Conservation (phyloP, 2,329 filamentous ascomycete genomes). For the Pestalotiopsis sp. region DNA sequence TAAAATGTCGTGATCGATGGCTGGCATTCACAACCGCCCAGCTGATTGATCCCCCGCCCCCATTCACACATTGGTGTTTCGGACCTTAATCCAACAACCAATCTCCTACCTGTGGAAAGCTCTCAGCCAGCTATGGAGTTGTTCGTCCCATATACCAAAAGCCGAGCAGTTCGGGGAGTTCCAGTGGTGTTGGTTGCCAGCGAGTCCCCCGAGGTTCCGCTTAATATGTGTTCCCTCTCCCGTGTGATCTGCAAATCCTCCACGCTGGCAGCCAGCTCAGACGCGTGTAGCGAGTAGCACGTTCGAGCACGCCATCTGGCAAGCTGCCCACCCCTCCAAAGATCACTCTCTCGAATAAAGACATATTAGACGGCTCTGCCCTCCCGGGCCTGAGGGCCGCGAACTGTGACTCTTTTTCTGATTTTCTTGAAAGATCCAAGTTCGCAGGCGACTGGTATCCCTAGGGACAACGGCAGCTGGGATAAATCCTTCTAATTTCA, state of each 20-base stretch:
- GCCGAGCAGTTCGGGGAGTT: background rate
- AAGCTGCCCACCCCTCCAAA: background rate
- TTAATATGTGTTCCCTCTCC: background rate
- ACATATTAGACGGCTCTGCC: background rate
- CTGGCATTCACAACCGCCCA: background rate
- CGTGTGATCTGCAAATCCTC: constrained; percentile 1
- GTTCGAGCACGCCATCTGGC: constrained; percentile 3
- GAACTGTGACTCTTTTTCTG: background rate
- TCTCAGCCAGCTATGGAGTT: background rate
- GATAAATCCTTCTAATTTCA: too few species aligned
- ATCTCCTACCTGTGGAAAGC: background rate
- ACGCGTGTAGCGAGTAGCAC: background rate
- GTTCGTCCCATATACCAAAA: background rate
- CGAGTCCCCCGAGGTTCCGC: background rate
- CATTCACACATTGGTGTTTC: background rate
- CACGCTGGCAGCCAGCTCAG: background rate
- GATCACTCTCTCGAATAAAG: background rate
- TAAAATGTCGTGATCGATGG: constrained; percentile 16
- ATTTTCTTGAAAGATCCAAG: background rate
- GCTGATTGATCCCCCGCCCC: background rate
- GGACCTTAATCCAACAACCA: background rate
- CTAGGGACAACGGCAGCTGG: background rate
- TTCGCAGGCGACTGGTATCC: background rate
- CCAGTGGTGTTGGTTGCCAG: background rate
- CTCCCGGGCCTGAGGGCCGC: background rate